These are phyloP conservation scores for Hura crepitans DNA, from an alignment of 441 rosid genomes.

Conservation along the genomic window DNA sequence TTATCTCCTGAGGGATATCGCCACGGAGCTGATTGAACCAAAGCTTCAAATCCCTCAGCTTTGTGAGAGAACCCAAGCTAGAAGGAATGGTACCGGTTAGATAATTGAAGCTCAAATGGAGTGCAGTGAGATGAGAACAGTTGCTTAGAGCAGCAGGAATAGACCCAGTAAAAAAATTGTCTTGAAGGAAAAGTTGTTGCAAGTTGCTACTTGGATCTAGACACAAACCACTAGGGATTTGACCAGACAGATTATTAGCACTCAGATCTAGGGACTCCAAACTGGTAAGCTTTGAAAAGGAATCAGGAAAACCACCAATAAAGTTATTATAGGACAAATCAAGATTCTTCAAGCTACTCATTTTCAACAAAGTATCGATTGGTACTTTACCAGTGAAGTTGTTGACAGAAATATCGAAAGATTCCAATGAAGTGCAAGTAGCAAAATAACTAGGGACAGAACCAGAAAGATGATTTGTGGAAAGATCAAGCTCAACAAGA, in stretches of 20 bases:
- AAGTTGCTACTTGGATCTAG: slow-evolving; percentile 43
- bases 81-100: slow-evolving; percentile 74
- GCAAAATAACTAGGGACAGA: slow-evolving; percentile 53
- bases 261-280: slow-evolving; percentile 70
- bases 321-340: slow-evolving; percentile 63
- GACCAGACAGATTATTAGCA: slow-evolving; percentile 63
- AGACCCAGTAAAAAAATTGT: slow-evolving; percentile 61
- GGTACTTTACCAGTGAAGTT: slow-evolving; percentile 68
- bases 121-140: slow-evolving; percentile 71
- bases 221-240: slow-evolving; percentile 59
- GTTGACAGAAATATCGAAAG: slow-evolving; percentile 56
- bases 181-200: slow-evolving; percentile 62
- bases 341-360: slow-evolving; percentile 53
- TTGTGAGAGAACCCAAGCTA: slow-evolving; percentile 54
- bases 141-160: slow-evolving; percentile 63
- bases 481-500: slow-evolving; percentile 69
- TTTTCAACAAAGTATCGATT: slow-evolving; percentile 46
- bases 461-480: slow-evolving; percentile 62
- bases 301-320: slow-evolving; percentile 54
- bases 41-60: slow-evolving; percentile 75
- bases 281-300: slow-evolving; percentile 47
- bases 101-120: slow-evolving; percentile 78
- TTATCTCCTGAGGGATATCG: slow-evolving; percentile 66
- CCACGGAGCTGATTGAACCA: slow-evolving; percentile 82
- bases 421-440: slow-evolving; percentile 51